Base-by-base conservation (phyloP, 1,284 basidiomycete genomes). In the Entoloma clypeatum region DNA sequence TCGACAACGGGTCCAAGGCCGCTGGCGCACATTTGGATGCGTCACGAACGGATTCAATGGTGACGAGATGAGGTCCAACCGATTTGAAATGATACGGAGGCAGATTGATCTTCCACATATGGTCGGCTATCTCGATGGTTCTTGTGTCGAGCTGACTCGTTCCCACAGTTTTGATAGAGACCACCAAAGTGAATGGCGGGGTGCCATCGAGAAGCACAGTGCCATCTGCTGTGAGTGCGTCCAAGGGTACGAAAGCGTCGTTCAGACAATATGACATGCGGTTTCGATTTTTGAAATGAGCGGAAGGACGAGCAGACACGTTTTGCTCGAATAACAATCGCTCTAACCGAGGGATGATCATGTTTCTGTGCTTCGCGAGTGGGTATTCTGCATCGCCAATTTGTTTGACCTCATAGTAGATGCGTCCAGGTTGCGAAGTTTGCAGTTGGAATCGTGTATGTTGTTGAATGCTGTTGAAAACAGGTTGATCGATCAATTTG, bases 331-430 rank as follows among this genome's bases (percentile, higher is more conserved):
- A 81, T n/a, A 81, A 61, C 7, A 84, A 70, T 33, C 81, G 65
- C 57, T 82, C 65, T 30, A 74, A 65, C 45, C 80, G 77, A 14
- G 81, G 77, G 51, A 86, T 82, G 43, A 78, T 62, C 11, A 65
- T 68, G 47, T 74, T 67, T 52, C 71, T 74, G 61, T 80, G 75
- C 52, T 80, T 79, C 10, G 72, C 70, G 24, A 86, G 69, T 6
- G 86, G 82, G 63, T 96, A 98, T n/a, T 86, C 78, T 0, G 82
- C 73, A 59, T 99, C 95, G 7, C 86, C 86, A 14, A 98, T 78
- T 54, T 88, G 85, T 49, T 86, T 81, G 49, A 99, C 83, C 58
- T 90, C 84, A 61, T 98, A 98, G 56, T 79, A 85, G 58, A 94
- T 87, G 42, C 81, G 75, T 3, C 93, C 93, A 2, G 90, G 74